Conservation (phyloP, 371 early-diverging fungal species). For the Nosema muscidifuracis region DNA sequence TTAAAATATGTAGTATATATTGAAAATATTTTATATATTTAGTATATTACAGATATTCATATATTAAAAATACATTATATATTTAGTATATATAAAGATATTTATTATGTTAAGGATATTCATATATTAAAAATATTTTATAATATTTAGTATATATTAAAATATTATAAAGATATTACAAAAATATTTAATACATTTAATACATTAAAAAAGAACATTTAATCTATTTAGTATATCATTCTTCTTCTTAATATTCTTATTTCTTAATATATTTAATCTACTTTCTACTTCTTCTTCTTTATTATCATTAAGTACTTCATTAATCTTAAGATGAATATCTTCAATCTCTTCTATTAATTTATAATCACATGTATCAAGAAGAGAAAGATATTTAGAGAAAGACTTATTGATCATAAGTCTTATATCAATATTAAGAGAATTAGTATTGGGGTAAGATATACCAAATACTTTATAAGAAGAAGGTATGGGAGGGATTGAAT, state of each 20-base stretch:
- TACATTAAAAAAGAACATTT: no score
- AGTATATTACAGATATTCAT: no score
- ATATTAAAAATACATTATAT: no score
- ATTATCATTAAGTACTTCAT: slow-evolving; percentile 37
- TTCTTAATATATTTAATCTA: not conserved
- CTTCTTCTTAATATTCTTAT: not conserved
- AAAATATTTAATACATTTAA: no score
- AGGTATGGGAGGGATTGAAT: slow-evolving; percentile 1
- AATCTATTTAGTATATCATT: slow-evolving; percentile 5
- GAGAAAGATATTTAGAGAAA: slow-evolving; percentile 2
- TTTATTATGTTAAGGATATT: no score
- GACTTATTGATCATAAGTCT: slow-evolving; percentile 1
- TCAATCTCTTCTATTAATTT: slow-evolving; percentile 18
- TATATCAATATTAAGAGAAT: not conserved
- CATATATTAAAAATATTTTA: no score
- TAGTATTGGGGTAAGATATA: not conserved
- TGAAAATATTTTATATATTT: no score
- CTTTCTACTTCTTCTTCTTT: not conserved
- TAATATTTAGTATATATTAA: no score
- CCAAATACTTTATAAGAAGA: slow-evolving; percentile 7
- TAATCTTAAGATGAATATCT: slow-evolving; percentile 34
- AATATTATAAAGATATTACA: no score
- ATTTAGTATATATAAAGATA: no score
- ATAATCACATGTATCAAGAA: slow-evolving; percentile 4
- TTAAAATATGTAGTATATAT: no score